Conservation (phyloP, 768 basidiomycete species). For the Neoboletus subvelutipes region DNA sequence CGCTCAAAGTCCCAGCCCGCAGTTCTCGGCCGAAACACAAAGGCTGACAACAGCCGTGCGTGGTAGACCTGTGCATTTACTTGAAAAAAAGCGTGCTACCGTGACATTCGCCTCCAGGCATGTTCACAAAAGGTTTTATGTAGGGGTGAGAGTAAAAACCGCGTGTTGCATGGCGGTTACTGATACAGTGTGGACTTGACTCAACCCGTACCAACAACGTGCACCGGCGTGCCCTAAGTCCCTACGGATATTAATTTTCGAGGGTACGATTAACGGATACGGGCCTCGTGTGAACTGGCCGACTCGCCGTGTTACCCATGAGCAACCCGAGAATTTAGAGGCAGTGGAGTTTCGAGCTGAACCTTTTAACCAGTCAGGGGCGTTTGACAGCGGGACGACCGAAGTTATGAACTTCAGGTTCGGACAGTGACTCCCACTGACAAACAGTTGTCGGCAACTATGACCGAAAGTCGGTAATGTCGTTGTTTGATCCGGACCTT, state of each 20-base stretch:
- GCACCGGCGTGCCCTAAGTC: too few species aligned
- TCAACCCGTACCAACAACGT: background rate
- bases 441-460: background rate
- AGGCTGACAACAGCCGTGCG: background rate
- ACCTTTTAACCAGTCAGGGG: background rate
- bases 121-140: background rate
- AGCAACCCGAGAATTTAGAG: background rate
- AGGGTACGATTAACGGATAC: background rate
- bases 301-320: background rate
- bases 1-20: conserved; percentile 26
- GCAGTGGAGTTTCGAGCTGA: background rate
- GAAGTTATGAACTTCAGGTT: background rate
- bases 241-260: background rate
- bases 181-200: background rate
- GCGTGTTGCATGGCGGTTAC: background rate
- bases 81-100: background rate
- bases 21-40: conserved; percentile 22
- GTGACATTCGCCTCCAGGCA: background rate
- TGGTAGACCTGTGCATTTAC: background rate
- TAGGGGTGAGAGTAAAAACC: background rate
- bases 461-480: background rate
- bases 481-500: conserved; percentile 4
- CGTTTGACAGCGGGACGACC: background rate
- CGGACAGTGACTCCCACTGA: background rate
- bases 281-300: background rate